Evolutionary conservation across 106 monocot species (phyloP).

Genomic region (Iris macrosiphon): DNA sequence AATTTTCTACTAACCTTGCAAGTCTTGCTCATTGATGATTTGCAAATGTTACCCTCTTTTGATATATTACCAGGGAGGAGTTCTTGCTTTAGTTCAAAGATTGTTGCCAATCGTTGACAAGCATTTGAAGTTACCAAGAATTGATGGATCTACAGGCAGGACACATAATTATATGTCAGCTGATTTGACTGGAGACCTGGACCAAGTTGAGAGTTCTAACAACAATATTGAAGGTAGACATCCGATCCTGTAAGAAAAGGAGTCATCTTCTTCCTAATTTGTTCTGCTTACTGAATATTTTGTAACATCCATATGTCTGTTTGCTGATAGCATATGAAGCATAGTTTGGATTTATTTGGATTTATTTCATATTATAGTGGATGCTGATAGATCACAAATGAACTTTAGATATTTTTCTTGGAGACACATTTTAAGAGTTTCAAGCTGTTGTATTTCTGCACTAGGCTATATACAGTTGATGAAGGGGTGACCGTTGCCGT

Average conservation of each 20-base stretch:
- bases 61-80: constrained; percentile 50
- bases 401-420: too few species aligned
- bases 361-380: too few species aligned
- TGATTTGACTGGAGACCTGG: constrained; percentile 6
- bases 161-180: constrained; percentile 3
- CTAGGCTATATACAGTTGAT: too few species aligned
- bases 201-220: constrained; percentile 1
- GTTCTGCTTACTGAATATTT: not conserved
- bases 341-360: too few species aligned
- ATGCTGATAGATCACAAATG: too few species aligned
- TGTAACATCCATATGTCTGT: not conserved
- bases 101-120: constrained; percentile 42
- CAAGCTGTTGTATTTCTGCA: too few species aligned
- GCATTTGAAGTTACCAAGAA: constrained; percentile 28
- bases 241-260: not conserved
- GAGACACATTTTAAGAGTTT: too few species aligned
- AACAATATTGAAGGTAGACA: constrained; percentile 19
- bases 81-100: constrained; percentile 63
- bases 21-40: not conserved
- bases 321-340: too few species aligned
- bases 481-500: too few species aligned
- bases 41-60: not conserved
- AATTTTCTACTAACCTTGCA: constrained; percentile 27
- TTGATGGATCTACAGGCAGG: not conserved
- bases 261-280: not conserved